These are phyloP conservation scores for Monosporascus sp. DNA, from an alignment of 2,329 filamentous ascomycete genomes.

Conservation along the genomic window DNA sequence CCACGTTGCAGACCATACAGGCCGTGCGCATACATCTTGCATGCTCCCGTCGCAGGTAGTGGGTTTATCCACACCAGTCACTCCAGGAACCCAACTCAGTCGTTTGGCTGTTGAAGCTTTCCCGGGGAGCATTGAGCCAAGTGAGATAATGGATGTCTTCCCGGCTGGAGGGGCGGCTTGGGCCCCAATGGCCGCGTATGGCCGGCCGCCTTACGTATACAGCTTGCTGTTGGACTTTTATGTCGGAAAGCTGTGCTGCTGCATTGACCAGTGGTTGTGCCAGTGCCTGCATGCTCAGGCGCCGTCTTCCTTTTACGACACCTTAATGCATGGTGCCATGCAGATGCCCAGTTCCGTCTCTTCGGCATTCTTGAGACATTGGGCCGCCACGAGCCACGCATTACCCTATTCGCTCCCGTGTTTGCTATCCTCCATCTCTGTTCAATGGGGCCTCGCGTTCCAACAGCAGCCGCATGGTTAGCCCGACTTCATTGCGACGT, in stretches of 20 bases:
- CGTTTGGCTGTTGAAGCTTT: neutral
- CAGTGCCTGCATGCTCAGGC: neutral
- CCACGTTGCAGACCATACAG: constrained; percentile 30
- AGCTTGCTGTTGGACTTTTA: neutral
- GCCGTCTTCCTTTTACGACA: too few relatives aligned
- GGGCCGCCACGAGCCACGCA: neutral
- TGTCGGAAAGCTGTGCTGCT: neutral
- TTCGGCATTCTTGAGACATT: neutral
- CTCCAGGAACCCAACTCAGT: neutral
- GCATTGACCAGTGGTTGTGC: neutral
- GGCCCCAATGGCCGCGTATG: neutral
- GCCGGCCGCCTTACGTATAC: too few relatives aligned
- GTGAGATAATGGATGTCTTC: constrained; percentile 3
- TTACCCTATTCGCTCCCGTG: constrained; percentile 5
- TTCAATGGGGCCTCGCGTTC: neutral
- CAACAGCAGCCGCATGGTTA: constrained; percentile 7
- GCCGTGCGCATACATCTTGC: constrained; percentile 17
- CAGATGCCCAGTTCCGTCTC: neutral
- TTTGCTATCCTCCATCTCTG: constrained; percentile 8
- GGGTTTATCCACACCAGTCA: neutral
- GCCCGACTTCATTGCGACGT: constrained; percentile 27
- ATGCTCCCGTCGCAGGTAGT: constrained; percentile 15
- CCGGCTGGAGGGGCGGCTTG: constrained; percentile 16
- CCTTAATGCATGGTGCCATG: too few relatives aligned
- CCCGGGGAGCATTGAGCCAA: neutral